phyloP scores from a whole-genome alignment of 345 rosid species.

The Atalantia buxifolia region DNA sequence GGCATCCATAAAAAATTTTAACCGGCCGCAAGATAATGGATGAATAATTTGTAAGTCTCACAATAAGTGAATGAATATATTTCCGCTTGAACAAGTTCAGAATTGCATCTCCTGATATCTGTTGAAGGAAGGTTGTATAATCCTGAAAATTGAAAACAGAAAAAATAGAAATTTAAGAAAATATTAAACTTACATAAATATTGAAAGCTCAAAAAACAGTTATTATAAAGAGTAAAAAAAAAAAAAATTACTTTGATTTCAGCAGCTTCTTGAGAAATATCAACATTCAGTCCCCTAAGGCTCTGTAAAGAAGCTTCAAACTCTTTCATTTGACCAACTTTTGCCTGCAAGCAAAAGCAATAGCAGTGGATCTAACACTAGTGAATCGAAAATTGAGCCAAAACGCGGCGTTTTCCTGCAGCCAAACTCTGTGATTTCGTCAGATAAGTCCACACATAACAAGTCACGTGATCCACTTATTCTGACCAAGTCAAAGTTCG shows the following conservation, averaged over 20 bases:
- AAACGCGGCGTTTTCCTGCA: too few relatives aligned
- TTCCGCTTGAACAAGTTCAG: slow-evolving; percentile 18
- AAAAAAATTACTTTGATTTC: neutral
- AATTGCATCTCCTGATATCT: slow-evolving; percentile 20
- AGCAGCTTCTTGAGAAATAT: slow-evolving; percentile 21
- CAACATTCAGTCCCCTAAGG: slow-evolving; percentile 29
- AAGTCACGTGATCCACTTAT: too few relatives aligned
- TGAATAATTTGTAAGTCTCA: neutral
- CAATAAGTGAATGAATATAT: slow-evolving; percentile 20
- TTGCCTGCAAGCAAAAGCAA: slow-evolving; percentile 27
- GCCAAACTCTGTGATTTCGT: too few relatives aligned
- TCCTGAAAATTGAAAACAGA: slow-evolving; percentile 15
- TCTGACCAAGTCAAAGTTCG: too few relatives aligned
- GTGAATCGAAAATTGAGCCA: too few relatives aligned
- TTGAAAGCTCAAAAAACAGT: neutral
- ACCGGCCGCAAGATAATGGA: neutral
- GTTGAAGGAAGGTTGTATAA: slow-evolving; percentile 16
- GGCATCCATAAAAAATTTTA: neutral
- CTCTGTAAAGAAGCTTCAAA: slow-evolving; percentile 24
- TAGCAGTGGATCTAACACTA: neutral
- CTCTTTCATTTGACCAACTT: slow-evolving; percentile 28
- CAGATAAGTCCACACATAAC: too few relatives aligned
- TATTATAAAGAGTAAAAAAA: neutral
- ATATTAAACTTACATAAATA: neutral
- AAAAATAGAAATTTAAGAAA: neutral